Percentiles rank a stretch among this genome's conserved stretches.
Evolutionary conservation across 441 rosid genomes (phyloP).

Genomic region (Dalechampia spathulata): DNA sequence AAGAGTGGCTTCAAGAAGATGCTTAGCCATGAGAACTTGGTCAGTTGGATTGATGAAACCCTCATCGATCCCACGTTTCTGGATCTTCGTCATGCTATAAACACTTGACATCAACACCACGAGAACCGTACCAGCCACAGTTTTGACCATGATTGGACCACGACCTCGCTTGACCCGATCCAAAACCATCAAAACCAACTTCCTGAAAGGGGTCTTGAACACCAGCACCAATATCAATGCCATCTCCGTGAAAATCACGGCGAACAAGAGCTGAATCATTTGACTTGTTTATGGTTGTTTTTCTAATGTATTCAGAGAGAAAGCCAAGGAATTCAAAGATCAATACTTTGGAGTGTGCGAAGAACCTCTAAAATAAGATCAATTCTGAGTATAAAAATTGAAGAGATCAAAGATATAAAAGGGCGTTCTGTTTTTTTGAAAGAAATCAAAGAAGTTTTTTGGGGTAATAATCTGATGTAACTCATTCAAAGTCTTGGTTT

Average conservation of each 20-base stretch:
- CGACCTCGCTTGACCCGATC: slow-evolving; percentile 80
- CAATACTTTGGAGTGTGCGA: not conserved
- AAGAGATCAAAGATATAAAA: not conserved
- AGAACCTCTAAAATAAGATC: too few relatives aligned
- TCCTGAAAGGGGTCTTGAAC: slow-evolving; percentile 73
- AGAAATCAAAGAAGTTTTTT: not conserved
- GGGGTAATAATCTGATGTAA: not conserved
- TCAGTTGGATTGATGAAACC: slow-evolving; percentile 67
- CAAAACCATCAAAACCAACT: slow-evolving; percentile 49
- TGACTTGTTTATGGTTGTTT: not conserved
- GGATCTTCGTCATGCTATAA: slow-evolving; percentile 55
- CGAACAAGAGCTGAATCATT: slow-evolving; percentile 72
- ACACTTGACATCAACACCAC: slow-evolving; percentile 51
- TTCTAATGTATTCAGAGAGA: not conserved
- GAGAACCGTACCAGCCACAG: slow-evolving; percentile 55
- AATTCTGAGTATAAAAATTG: not conserved
- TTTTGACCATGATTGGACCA: slow-evolving; percentile 69
- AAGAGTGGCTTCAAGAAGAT: slow-evolving; percentile 81
- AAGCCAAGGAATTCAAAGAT: not conserved
- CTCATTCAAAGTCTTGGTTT: not conserved
- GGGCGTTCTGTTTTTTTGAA: not conserved
- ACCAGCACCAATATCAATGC: slow-evolving; percentile 52
- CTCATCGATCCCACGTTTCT: slow-evolving; percentile 40
- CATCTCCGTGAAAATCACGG: slow-evolving; percentile 58
- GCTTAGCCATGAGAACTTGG: slow-evolving; percentile 65